Conservation (phyloP, 805 yeast species). For the Starmerella potacharoeniae region DNA sequence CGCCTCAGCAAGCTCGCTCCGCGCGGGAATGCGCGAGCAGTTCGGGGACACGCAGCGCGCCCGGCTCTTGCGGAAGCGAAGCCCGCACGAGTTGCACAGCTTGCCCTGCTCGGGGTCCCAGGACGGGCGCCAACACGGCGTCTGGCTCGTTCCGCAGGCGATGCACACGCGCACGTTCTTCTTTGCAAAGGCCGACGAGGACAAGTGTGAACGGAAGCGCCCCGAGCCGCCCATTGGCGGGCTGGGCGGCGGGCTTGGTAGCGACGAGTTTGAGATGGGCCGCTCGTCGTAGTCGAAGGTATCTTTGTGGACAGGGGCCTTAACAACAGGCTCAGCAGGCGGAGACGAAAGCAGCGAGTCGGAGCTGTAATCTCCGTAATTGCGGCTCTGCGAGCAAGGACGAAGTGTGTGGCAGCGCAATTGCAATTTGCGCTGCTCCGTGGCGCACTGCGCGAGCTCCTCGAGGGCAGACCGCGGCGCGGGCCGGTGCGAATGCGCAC, state of each 20-base stretch:
- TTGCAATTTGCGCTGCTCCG: neutral
- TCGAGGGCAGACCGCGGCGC: neutral
- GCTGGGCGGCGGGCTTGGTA: constrained; percentile 19
- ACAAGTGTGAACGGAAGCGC: neutral
- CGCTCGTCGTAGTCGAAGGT: neutral
- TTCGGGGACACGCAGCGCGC: constrained; percentile 68
- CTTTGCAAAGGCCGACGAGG: neutral
- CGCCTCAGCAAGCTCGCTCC: constrained; percentile 90
- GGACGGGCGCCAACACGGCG: constrained; percentile 98
- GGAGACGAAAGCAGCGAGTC: neutral
- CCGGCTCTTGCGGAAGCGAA: constrained; percentile 85
- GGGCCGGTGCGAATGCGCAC: neutral
- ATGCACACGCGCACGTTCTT: constrained; percentile 39
- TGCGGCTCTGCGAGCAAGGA: no score
- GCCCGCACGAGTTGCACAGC: constrained; percentile 90
- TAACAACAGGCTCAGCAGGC: neutral
- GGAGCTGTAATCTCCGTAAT: no score
- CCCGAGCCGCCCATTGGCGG: constrained; percentile 1
- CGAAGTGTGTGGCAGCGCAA: neutral
- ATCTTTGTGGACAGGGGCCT: neutral
- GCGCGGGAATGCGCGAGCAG: constrained; percentile 88
- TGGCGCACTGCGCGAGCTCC: neutral
- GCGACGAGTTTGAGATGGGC: constrained; percentile 2
- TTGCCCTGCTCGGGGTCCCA: constrained; percentile 92
- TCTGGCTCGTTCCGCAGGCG: constrained; percentile 79